Conservation (phyloP, 106 monocot genomes). For the Acanthochlamys bracteata region DNA sequence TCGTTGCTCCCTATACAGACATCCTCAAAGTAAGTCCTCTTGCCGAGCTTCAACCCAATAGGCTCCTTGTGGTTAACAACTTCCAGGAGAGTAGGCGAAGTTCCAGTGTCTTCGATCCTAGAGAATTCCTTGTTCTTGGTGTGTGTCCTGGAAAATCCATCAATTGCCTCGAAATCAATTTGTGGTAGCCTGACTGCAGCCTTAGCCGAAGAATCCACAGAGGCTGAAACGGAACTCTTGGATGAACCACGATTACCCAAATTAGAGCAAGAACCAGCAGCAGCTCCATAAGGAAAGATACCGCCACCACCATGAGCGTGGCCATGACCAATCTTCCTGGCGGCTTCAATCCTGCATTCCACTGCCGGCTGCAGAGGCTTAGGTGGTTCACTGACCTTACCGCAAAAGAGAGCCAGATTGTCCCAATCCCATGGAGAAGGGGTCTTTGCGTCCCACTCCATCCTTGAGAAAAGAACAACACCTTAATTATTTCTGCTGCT, state of each 20-base stretch:
- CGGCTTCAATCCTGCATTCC: conserved; percentile 22
- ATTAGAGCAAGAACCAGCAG: conserved; percentile 38
- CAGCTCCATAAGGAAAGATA: conserved; percentile 18
- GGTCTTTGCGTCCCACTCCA: conserved; percentile 40
- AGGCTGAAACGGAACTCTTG: conserved; percentile 38
- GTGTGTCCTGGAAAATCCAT: conserved; percentile 9
- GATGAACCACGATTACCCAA: conserved; percentile 38
- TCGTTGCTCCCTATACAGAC: conserved; percentile 14
- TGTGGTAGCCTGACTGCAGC: not conserved
- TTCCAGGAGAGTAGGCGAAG: conserved; percentile 7
- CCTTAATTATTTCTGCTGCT: too few relatives aligned
- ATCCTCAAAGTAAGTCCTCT: conserved; percentile 77
- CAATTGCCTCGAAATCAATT: conserved; percentile 17
- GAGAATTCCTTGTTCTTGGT: conserved; percentile 16
- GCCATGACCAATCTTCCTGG: conserved; percentile 13
- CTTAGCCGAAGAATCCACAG: conserved; percentile 31
- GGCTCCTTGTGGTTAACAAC: conserved; percentile 22
- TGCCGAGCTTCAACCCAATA: conserved; percentile 64
- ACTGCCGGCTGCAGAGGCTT: not conserved
- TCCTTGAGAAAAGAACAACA: not conserved
- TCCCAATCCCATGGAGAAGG: conserved; percentile 44
- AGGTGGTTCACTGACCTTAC: conserved; percentile 13
- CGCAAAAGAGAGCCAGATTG: conserved; percentile 14
- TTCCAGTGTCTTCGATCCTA: conserved; percentile 19
- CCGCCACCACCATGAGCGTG: conserved; percentile 18